Conservation (phyloP, 352 stramenopile species). For the Phytophthora ramorum region DNA sequence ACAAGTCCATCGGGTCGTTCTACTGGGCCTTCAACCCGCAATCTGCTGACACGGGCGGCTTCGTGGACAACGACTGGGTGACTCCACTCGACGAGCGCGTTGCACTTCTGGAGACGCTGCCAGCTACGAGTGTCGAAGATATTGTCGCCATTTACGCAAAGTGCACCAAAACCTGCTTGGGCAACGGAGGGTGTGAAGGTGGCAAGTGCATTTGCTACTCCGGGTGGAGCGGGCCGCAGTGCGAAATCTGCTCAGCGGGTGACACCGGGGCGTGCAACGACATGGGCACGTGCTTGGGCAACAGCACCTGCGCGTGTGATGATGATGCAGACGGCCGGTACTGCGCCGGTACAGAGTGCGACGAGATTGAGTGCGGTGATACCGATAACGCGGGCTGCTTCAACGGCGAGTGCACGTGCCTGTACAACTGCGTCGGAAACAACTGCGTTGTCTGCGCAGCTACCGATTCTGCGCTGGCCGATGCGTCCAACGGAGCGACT, state of each 20-base stretch:
- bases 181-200: constrained; percentile 56
- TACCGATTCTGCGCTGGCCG: constrained; percentile 41
- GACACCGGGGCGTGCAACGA: constrained; percentile 61
- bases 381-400: constrained; percentile 61
- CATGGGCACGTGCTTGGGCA: constrained; percentile 55
- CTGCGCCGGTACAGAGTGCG: constrained; percentile 58
- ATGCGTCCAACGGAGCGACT: constrained; percentile 36
- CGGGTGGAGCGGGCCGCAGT: constrained; percentile 73
- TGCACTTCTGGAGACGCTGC: constrained; percentile 49
- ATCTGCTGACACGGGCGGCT: constrained; percentile 69
- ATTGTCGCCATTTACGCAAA: constrained; percentile 49
- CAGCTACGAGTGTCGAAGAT: constrained; percentile 44
- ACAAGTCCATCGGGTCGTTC: constrained; percentile 72
- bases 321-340: constrained; percentile 54
- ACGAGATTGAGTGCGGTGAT: constrained; percentile 55
- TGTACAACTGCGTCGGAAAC: constrained; percentile 58
- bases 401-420: constrained; percentile 68
- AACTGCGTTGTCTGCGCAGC: constrained; percentile 53
- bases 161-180: constrained; percentile 49
- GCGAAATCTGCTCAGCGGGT: constrained; percentile 61
- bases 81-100: constrained; percentile 68
- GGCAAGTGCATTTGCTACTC: constrained; percentile 62
- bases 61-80: constrained; percentile 76
- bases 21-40: constrained; percentile 85
- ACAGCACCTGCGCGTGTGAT: constrained; percentile 71